These are phyloP conservation scores for Cytospora piceicola DNA, from an alignment of 2,329 filamentous ascomycete species.

Conservation along the genomic window DNA sequence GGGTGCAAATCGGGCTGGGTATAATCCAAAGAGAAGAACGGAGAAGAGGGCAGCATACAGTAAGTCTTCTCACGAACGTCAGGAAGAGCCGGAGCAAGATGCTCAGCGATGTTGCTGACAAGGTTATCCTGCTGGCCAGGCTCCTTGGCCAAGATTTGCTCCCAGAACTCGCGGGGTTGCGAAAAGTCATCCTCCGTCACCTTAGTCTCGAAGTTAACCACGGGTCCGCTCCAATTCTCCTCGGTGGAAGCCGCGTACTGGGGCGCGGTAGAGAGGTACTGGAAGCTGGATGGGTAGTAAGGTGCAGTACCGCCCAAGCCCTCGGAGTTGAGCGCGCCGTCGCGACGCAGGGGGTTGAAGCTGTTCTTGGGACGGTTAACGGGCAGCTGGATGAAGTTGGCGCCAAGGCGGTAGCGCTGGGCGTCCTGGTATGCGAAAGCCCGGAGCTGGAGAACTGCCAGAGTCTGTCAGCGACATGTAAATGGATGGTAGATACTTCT, in stretches of 20 bases:
- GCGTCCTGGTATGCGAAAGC: slow-evolving; percentile 61
- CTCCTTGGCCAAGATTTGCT: slow-evolving; percentile 37
- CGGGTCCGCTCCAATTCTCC: slow-evolving; percentile 29
- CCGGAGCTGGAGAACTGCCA: slow-evolving; percentile 54
- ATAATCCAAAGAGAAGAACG: neutral
- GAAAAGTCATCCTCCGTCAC: slow-evolving; percentile 25
- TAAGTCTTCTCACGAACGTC: slow-evolving; percentile 37
- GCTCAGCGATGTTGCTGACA: slow-evolving; percentile 37
- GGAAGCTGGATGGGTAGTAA: slow-evolving; percentile 9
- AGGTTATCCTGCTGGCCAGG: slow-evolving; percentile 41
- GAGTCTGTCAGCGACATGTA: slow-evolving; percentile 8
- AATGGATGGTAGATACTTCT: neutral
- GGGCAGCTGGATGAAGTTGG: slow-evolving; percentile 62
- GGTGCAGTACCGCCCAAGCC: slow-evolving; percentile 31
- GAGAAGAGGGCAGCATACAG: slow-evolving; percentile 17
- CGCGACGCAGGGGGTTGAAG: slow-evolving; percentile 46
- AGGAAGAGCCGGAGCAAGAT: slow-evolving; percentile 32
- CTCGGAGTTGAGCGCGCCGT: slow-evolving; percentile 42
- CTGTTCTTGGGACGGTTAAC: slow-evolving; percentile 49
- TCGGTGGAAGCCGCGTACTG: slow-evolving; percentile 18
- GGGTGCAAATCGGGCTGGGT: neutral
- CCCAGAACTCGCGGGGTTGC: slow-evolving; percentile 28
- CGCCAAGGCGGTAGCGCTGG: slow-evolving; percentile 59
- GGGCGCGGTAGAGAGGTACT: slow-evolving; percentile 8
- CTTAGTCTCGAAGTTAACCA: slow-evolving; percentile 18